A percentile compares a stretch with the other conserved stretches of the same genome.
phyloP scores from a whole-genome alignment of 2,329 filamentous ascomycete genomes.

The Mariannaea elegans region DNA sequence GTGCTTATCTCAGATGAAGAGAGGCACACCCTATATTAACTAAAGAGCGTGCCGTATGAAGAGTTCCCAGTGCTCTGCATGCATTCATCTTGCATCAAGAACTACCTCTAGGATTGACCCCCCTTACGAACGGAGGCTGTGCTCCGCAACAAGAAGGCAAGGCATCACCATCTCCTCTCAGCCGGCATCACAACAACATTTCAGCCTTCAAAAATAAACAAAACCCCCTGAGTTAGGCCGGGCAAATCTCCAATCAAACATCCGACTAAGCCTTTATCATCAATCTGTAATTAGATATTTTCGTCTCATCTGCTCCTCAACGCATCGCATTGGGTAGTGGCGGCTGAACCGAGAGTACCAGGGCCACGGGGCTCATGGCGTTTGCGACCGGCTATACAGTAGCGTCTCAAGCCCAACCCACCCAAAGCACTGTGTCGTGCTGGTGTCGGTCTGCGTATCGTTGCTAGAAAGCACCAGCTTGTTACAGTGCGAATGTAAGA shows the following conservation, averaged over 20 bases:
- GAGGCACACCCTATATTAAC: too few relatives aligned
- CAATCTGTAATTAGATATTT: slow-evolving; percentile 19
- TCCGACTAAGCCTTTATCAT: slow-evolving; percentile 6
- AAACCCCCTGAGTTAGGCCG: slow-evolving; percentile 26
- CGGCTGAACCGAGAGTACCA: slow-evolving; percentile 23
- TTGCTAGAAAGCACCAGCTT: slow-evolving; percentile 2
- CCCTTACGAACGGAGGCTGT: too few relatives aligned
- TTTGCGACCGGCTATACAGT: slow-evolving; percentile 34
- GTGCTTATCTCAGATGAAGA: too few relatives aligned
- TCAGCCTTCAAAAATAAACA: neutral
- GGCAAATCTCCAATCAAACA: slow-evolving; percentile 18
- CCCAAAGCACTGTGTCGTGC: slow-evolving; percentile 30
- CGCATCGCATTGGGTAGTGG: slow-evolving; percentile 20
- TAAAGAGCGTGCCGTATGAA: too few relatives aligned
- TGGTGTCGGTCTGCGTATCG: neutral
- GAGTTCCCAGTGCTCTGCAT: too few relatives aligned
- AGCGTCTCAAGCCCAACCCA: slow-evolving; percentile 17
- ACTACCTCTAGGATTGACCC: too few relatives aligned
- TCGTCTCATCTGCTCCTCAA: slow-evolving; percentile 37
- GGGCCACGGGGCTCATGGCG: slow-evolving; percentile 28
- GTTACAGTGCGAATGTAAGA: slow-evolving; percentile 32
- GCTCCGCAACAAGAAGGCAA: too few relatives aligned
- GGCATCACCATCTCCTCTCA: too few relatives aligned
- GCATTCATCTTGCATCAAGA: too few relatives aligned
- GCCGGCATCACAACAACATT: neutral